These are phyloP conservation scores for Rhizopogon parksii DNA, from an alignment of 1,284 basidiomycete species.

Conservation along the genomic window DNA sequence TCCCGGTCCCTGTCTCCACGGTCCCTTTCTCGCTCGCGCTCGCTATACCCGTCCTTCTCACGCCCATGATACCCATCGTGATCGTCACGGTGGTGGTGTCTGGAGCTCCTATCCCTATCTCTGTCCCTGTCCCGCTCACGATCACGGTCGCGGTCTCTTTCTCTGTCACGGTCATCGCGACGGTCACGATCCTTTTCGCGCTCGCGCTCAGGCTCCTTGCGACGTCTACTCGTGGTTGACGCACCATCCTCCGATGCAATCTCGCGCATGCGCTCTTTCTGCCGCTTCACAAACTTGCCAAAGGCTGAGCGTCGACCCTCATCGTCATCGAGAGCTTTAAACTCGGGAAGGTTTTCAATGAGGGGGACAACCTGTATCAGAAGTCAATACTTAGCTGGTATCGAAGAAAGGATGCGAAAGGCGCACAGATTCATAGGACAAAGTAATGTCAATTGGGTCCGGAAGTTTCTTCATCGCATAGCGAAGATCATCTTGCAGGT, in stretches of 20 bases:
- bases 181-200: conserved; percentile 31
- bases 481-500: conserved; percentile 90
- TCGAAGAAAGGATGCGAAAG: background rate
- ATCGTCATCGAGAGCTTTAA: conserved; percentile 76
- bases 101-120: conserved; percentile 29
- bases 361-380: conserved; percentile 56
- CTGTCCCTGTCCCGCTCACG: conserved; percentile 28
- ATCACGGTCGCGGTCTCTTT: conserved; percentile 37
- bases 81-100: conserved; percentile 34
- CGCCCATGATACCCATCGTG: conserved; percentile 36
- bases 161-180: conserved; percentile 37
- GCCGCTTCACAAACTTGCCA: conserved; percentile 77
- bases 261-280: conserved; percentile 80
- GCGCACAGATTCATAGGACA: conserved; percentile 73
- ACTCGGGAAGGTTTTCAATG: conserved; percentile 79
- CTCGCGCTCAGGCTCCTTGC: conserved; percentile 62
- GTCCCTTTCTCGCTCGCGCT: conserved; percentile 34
- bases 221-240: conserved; percentile 66
- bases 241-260: conserved; percentile 72
- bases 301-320: conserved; percentile 76
- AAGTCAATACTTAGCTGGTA: conserved; percentile 6
- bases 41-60: conserved; percentile 30
- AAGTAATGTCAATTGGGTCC: conserved; percentile 67
- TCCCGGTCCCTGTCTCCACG: conserved; percentile 42
- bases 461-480: conserved; percentile 90